Conservation (phyloP, 768 basidiomycete species). For the Leccinum fibrillosum region DNA sequence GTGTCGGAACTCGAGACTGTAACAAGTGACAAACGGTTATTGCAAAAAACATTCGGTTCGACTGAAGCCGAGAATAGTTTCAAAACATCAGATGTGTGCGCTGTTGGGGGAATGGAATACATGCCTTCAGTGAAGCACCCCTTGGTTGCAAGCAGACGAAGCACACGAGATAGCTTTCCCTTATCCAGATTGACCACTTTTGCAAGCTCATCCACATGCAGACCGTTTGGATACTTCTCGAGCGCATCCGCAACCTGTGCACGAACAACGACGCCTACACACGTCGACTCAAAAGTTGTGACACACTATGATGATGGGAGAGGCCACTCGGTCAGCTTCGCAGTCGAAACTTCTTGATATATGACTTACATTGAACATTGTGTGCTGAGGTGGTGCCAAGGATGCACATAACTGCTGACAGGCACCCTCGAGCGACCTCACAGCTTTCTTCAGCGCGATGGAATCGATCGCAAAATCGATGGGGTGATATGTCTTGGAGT, state of each 20-base stretch:
- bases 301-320: constrained; percentile 7
- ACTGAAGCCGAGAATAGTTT: constrained; percentile 12
- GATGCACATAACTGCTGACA: constrained; percentile 28
- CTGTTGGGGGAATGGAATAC: neutral
- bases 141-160: constrained; percentile 32
- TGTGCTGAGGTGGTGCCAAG: constrained; percentile 27
- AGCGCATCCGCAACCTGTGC: constrained; percentile 5
- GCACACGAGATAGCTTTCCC: constrained; percentile 28
- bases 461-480: constrained; percentile 20
- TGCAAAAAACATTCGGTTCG: constrained; percentile 26
- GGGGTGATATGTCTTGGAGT: constrained; percentile 22
- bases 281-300: constrained; percentile 25
- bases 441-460: constrained; percentile 23
- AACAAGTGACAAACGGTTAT: constrained; percentile 32
- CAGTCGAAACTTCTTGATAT: neutral
- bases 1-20: constrained; percentile 14
- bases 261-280: constrained; percentile 3
- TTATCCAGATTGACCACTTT: constrained; percentile 22
- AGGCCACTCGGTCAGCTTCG: neutral
- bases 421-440: constrained; percentile 25
- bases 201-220: constrained; percentile 26
- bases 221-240: constrained; percentile 23
- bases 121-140: constrained; percentile 4
- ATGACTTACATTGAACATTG: constrained; percentile 21
- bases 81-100: neutral